phyloP scores from a whole-genome alignment of 129 eudicot species.

The Mikania micrantha region DNA sequence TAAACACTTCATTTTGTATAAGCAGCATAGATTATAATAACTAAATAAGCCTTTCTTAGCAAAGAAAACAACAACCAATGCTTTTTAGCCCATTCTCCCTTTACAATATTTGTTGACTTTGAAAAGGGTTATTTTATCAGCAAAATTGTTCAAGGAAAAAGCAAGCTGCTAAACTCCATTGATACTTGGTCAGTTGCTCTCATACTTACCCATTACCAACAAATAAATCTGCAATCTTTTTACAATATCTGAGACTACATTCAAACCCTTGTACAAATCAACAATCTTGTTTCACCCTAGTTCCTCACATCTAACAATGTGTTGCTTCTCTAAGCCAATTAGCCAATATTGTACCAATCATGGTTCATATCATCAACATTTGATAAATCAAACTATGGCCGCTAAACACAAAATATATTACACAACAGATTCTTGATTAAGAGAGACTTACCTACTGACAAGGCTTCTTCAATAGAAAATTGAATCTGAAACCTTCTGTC shows the following conservation, averaged over 20 bases:
- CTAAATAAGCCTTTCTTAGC: no score
- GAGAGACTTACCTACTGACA: conserved; percentile 11
- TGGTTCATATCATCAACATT: conserved; percentile 10
- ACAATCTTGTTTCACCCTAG: conserved; percentile 15
- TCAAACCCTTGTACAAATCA: conserved; percentile 26
- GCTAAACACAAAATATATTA: conserved; percentile 17
- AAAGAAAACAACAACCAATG: no score
- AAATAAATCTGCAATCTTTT: conserved; percentile 13
- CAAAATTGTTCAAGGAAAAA: background rate
- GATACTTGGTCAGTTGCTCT: background rate
- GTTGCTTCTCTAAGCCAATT: conserved; percentile 1
- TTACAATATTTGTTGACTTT: no score
- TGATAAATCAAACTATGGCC: conserved; percentile 18
- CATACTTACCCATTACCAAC: background rate
- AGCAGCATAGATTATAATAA: background rate
- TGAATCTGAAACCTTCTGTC: conserved; percentile 18
- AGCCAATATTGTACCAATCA: conserved; percentile 15
- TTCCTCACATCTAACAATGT: conserved; percentile 25
- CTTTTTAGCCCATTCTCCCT: no score
- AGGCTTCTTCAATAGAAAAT: background rate
- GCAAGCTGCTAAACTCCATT: background rate
- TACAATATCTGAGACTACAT: conserved; percentile 24
- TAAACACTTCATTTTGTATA: background rate
- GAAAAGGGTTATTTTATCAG: no score
- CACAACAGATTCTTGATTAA: conserved; percentile 19